Conservation (phyloP, 2,329 filamentous ascomycete species). For the Beauveria varroae region DNA sequence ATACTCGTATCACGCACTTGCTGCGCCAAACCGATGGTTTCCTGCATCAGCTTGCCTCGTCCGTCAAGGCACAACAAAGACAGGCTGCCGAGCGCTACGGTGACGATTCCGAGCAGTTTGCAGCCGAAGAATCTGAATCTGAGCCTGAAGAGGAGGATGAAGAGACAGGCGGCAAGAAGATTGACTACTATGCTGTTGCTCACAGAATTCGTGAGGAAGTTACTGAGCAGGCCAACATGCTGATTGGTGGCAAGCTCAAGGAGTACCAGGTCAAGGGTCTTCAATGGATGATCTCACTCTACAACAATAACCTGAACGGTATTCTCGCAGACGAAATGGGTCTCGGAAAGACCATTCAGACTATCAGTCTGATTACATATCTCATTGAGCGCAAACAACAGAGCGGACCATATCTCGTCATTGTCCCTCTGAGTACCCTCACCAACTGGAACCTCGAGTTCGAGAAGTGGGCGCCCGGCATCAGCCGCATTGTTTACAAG, state of each 20-base stretch:
- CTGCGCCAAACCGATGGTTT: constrained; percentile 97
- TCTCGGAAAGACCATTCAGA: constrained; percentile 98
- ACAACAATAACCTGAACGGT: constrained; percentile 99
- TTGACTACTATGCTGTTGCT: constrained; percentile 97
- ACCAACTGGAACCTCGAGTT: constrained; percentile 99
- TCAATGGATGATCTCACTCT: constrained; percentile 99
- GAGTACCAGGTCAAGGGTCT: constrained; percentile 98
- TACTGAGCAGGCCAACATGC: constrained; percentile 69
- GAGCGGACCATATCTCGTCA: constrained; percentile 86
- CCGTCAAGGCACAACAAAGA: constrained; percentile 89
- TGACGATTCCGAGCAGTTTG: constrained; percentile 43
- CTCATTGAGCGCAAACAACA: constrained; percentile 94
- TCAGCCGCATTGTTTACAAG: constrained; percentile 90
- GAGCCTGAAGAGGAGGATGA: constrained; percentile 63
- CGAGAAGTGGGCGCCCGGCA: constrained; percentile 93
- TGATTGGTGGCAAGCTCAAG: constrained; percentile 88
- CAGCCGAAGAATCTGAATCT: constrained; percentile 55
- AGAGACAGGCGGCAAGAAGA: constrained; percentile 64
- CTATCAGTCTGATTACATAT: constrained; percentile 94
- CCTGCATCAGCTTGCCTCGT: constrained; percentile 88
- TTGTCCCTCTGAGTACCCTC: constrained; percentile 91
- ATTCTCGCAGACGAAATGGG: constrained; percentile 99
- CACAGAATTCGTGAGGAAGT: constrained; percentile 94
- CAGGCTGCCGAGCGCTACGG: constrained; percentile 74
- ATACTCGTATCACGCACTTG: constrained; percentile 96